Conservation (phyloP, 257 asterid genomes). For the Solanum pinnatisectum region DNA sequence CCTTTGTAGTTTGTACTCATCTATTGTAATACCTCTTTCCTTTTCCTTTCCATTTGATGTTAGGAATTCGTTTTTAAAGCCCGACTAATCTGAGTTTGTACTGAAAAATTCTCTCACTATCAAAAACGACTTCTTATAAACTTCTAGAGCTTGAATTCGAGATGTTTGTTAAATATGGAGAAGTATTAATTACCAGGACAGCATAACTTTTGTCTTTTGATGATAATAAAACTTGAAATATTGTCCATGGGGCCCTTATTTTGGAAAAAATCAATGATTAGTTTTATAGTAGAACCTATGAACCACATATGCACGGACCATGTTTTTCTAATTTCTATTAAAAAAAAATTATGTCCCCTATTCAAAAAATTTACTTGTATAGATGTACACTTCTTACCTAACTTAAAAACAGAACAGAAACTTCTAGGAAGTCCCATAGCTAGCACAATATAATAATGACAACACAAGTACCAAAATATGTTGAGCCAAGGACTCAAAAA, state of each 20-base stretch:
- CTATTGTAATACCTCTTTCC: no score
- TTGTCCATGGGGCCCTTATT: neutral
- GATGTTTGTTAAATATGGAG: no score
- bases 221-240: neutral
- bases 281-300: neutral
- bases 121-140: no score
- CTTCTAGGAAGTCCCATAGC: neutral
- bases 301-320: neutral
- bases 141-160: no score
- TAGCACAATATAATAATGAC: neutral
- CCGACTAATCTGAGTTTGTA: no score
- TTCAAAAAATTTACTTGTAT: neutral
- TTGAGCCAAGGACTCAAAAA: neutral
- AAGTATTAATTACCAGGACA: accelerated
- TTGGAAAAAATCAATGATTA: neutral
- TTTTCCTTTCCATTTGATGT: no score
- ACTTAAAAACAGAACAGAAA: no score
- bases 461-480: neutral
- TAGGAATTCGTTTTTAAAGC: no score
- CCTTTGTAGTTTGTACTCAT: no score
- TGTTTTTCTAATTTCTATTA: neutral
- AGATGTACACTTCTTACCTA: neutral
- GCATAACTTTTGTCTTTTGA: neutral
- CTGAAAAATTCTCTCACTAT: no score
- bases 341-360: neutral